A percentile compares a stretch with the other conserved stretches of the same genome.
phyloP scores from a whole-genome alignment of 768 basidiomycete species.

The Mycena rebaudengoi region DNA sequence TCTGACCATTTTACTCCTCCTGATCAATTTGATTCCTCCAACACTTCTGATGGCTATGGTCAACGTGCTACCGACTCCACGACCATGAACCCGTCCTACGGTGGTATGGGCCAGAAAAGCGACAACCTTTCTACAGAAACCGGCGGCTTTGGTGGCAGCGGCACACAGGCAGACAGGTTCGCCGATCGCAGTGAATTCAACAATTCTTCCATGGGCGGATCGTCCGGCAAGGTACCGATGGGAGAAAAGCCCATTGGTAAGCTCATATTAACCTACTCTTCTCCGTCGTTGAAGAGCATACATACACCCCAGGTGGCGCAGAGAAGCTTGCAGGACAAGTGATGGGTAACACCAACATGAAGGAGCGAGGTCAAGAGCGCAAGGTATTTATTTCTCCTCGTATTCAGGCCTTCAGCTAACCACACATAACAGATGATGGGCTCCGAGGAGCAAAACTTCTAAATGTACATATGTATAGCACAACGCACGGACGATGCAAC shows the following conservation, averaged over 20 bases:
- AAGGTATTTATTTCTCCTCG: background rate
- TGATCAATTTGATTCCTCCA: background rate
- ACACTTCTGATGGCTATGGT: background rate
- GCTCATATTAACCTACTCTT: background rate
- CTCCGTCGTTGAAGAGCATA: background rate
- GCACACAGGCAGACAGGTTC: background rate
- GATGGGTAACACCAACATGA: background rate
- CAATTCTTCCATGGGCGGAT: background rate
- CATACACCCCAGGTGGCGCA: background rate
- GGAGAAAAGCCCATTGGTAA: background rate
- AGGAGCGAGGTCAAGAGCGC: background rate
- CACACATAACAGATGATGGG: background rate
- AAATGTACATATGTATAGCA: background rate
- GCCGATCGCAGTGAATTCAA: background rate
- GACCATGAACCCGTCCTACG: background rate
- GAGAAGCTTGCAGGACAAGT: background rate
- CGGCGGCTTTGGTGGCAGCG: background rate
- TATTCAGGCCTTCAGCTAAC: background rate
- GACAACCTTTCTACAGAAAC: background rate
- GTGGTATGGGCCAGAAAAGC: background rate
- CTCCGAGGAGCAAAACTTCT: background rate
- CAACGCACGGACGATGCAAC: too few relatives aligned
- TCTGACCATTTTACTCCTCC: background rate
- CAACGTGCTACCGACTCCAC: background rate
- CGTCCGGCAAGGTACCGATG: background rate